Evolutionary conservation across 2,329 filamentous ascomycete genomes (phyloP), one percentile per base, ranked within the genome.

Genomic region (Aspergillus brasiliensis): DNA sequence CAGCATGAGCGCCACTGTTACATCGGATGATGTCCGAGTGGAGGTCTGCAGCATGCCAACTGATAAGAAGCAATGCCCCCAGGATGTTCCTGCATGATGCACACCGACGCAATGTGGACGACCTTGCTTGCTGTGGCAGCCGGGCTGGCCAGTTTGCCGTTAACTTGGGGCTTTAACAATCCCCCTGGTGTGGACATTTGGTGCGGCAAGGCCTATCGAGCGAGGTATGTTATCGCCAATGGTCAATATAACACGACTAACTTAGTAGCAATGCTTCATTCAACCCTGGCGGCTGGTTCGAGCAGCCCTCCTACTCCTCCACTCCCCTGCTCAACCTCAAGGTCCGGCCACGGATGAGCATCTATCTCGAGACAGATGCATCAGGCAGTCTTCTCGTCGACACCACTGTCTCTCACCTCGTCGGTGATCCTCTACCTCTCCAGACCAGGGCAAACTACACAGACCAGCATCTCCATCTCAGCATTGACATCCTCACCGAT

Each of bases 171-270:
- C n/a, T 54, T 54, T 11, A 54, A 54, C 38, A 54, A 54, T 3
- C 51, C 51, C 7, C 23, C 51, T 1, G 37, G 51, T 0, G 51
- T 54, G 3, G 51, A 54, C 15, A 54, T 54, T 23, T 54, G 51
- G 51, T 54, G 51, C 27, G 51, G 51, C 8, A 54, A 54, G 15
- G 51, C 51, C 5, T 54, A 54, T 42, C 51, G 51, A 19, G 34
- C 51, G 2, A 54, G 37, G 51, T 54, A 21, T 21, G 19, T 28
- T 21, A 8, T 10, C 15, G 11, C 34, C 2, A 23, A 5, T 19
- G 2, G 3, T 13, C 6, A 3, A 38, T 27, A 21, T 15, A 11
- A 2, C 17, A 10, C 15, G 1, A n/a, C 44, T 27, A 28, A 48
- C 8, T n/a, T 2, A 19, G 7, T 3, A 54, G 51, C 38, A 54